Conservation (phyloP, 129 eudicot species). For the Tanacetum coccineum region DNA sequence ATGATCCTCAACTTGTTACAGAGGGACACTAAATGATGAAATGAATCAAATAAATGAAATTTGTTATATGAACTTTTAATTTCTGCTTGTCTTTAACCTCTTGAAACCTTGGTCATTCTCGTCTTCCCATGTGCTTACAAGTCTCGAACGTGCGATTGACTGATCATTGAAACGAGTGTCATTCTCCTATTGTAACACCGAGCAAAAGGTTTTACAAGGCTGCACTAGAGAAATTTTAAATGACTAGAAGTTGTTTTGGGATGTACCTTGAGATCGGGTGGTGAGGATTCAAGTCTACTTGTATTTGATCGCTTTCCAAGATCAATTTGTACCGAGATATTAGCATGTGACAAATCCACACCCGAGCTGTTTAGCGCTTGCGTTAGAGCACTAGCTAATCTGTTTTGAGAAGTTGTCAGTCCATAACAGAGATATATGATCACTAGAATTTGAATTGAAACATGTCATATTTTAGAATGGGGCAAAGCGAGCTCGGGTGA, state of each 20-base stretch:
- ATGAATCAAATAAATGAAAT: slow-evolving; percentile 22
- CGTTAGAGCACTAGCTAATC: slow-evolving; percentile 73
- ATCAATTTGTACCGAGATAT: slow-evolving; percentile 81
- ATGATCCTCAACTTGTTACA: slow-evolving; percentile 21
- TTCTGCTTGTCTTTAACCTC: slow-evolving; percentile 60
- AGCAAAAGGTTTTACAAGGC: neutral
- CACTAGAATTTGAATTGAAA: neutral
- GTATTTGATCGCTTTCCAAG: slow-evolving; percentile 60
- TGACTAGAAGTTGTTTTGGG: neutral
- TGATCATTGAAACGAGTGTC: slow-evolving; percentile 28
- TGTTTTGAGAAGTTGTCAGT: slow-evolving; percentile 25
- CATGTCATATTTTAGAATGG: too few relatives aligned
- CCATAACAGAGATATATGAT: neutral
- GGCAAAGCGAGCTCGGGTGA: too few relatives aligned
- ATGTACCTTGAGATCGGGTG: slow-evolving; percentile 47
- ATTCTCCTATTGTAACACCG: slow-evolving; percentile 32
- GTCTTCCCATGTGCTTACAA: too few relatives aligned
- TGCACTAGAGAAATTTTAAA: neutral
- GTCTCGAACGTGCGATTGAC: slow-evolving; percentile 23
- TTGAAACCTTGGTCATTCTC: slow-evolving; percentile 42
- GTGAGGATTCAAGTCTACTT: slow-evolving; percentile 28
- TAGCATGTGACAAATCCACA: slow-evolving; percentile 82
- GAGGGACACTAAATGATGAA: slow-evolving; percentile 22
- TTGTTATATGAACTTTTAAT: slow-evolving; percentile 25
- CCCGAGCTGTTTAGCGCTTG: slow-evolving; percentile 83